Evolutionary conservation across 805 yeast genomes (phyloP), one percentile per base, ranked within the genome.

Genomic region (Nakazawaea ishiwadae): DNA sequence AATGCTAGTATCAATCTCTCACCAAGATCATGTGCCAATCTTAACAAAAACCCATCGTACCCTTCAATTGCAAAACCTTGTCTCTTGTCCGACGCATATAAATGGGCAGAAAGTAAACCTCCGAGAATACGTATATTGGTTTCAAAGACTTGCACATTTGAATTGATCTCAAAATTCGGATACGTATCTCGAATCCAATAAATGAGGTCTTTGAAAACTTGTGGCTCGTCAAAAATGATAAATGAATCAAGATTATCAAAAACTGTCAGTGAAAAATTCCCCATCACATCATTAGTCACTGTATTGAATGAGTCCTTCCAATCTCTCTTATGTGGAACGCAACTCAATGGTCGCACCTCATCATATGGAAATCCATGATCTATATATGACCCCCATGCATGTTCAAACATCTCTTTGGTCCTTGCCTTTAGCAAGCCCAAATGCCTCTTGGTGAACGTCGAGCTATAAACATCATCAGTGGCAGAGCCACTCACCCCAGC

Each of bases 141-240:
- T 58, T 90, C 98, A 58, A 90, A 90, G 1, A 90, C 95, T 54
- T 90, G 97, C 0, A 90, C 82, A 1, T 81, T 77, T 8, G 88
- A 72, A 46, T 86, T 78, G 30, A 77, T 69, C 30, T 77, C 70
- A 54, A 87, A 87, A 36, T 65, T 54, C 8, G 66, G 59, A 30
- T 64, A 62, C 4, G 42, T 49, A 2, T 58, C 53, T 10, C 58
- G 58, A 8, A 77, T 63, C 17, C 72, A 52, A 0, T 59, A 54
- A 5, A 76, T 66, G 29, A 73, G 65, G 17, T 70, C 51, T 5
- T 63, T 65, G 48, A 90, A 80, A 30, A 68, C 69, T 12, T 67
- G 71, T 53, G 71, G 68, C 48, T 85, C 84, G 31, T 79, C 81
- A 65, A 89, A 63, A 4, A 90, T 70, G 5, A 90, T 81, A 45